These are phyloP conservation scores for Solanum megistacrolobum DNA, from an alignment of 257 asterid species.

Conservation along the genomic window DNA sequence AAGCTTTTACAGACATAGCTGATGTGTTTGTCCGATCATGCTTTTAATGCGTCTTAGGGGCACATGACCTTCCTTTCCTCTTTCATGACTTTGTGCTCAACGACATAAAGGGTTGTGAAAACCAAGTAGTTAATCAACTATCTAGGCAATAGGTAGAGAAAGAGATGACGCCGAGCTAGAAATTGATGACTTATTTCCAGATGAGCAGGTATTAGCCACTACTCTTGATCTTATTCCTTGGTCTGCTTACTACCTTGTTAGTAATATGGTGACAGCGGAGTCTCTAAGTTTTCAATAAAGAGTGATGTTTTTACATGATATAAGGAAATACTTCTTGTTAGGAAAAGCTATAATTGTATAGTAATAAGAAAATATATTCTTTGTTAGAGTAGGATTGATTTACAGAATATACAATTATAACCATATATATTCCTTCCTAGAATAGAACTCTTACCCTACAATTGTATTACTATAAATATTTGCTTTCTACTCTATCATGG, in stretches of 20 bases:
- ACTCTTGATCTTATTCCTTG: not conserved
- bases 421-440: too few species aligned
- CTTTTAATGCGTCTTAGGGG: too few species aligned
- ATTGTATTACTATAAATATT: too few species aligned
- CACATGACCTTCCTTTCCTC: not conserved
- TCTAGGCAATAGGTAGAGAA: not conserved
- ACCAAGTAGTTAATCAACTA: not conserved
- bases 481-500: too few species aligned
- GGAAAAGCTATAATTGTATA: too few species aligned
- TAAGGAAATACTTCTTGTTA: not conserved
- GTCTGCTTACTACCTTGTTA: not conserved
- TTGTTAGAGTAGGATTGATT: too few species aligned
- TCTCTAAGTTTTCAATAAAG: not conserved
- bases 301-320: not conserved
- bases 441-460: too few species aligned
- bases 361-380: too few species aligned
- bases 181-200: not conserved
- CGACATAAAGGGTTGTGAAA: not conserved
- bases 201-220: not conserved
- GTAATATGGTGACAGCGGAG: not conserved
- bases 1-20: not conserved
- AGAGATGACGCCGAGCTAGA: not conserved
- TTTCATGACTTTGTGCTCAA: not conserved
- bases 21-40: not conserved
- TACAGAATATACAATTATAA: too few species aligned